A percentile compares a stretch with the other conserved stretches of the same genome.
Conservation (phyloP, 257 asterid genomes). For the Ocimum tenuiflorum region DNA sequence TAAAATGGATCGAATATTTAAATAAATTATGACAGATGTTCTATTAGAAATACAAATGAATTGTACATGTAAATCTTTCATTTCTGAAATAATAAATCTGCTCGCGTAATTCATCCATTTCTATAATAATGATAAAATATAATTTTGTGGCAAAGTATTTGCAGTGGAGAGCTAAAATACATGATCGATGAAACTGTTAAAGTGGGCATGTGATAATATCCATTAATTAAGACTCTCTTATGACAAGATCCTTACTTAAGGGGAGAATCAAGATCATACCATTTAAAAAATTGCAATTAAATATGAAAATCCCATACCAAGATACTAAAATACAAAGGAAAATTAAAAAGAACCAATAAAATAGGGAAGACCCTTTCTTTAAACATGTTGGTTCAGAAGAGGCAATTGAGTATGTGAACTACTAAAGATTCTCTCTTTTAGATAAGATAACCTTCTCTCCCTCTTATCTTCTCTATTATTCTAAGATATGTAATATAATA, state of each 20-base stretch:
- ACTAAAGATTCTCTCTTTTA: constrained; percentile 22
- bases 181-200: constrained; percentile 9
- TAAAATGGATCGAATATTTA: too few species aligned
- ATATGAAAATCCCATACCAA: constrained; percentile 11
- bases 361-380: constrained; percentile 12
- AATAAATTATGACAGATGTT: too few species aligned
- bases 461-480: neutral
- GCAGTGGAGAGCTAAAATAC: too few species aligned
- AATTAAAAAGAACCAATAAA: neutral
- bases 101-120: too few species aligned
- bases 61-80: too few species aligned
- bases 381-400: constrained; percentile 26
- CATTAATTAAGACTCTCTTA: constrained; percentile 14
- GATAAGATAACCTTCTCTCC: neutral
- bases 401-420: constrained; percentile 15
- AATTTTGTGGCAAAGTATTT: too few species aligned
- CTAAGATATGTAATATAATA: too few species aligned
- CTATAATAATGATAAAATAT: too few species aligned
- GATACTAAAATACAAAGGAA: constrained; percentile 13
- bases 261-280: constrained; percentile 23
- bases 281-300: neutral
- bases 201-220: constrained; percentile 9
- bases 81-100: too few species aligned
- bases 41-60: too few species aligned
- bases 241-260: constrained; percentile 28